Evolutionary conservation across 1,139 yeast species (phyloP).

Genomic region (Kodamaea sp.): DNA sequence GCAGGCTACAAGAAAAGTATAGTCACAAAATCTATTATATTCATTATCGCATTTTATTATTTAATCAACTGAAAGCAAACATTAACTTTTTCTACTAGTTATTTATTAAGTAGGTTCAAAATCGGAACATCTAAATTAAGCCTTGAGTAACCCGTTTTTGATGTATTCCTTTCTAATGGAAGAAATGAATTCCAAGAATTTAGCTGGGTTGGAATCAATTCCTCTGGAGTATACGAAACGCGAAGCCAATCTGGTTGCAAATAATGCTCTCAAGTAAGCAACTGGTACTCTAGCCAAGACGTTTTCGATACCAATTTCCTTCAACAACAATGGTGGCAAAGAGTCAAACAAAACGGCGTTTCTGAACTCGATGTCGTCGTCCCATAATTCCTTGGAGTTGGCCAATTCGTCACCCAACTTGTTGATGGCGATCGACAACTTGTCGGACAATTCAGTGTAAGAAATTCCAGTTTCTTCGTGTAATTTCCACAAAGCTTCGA

Average conservation of each 20-base stretch:
- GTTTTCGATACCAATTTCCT: slow-evolving; percentile 72
- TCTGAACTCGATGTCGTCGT: slow-evolving; percentile 74
- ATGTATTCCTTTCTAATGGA: slow-evolving; percentile 43
- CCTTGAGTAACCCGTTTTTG: slow-evolving; percentile 28
- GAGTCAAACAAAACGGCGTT: slow-evolving; percentile 75
- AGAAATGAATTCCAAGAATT: slow-evolving; percentile 72
- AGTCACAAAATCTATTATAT: neutral
- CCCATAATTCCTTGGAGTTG: slow-evolving; percentile 81
- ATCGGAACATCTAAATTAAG: too few relatives aligned
- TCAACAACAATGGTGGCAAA: slow-evolving; percentile 72
- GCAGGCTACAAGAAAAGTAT: too few relatives aligned
- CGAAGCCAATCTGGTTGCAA: slow-evolving; percentile 89
- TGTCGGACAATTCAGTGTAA: slow-evolving; percentile 80
- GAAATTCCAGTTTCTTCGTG: slow-evolving; percentile 67
- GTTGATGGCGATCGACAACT: slow-evolving; percentile 82
- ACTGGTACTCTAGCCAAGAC: slow-evolving; percentile 82
- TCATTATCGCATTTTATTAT: neutral
- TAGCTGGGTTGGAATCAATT: slow-evolving; percentile 78
- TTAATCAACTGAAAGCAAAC: slow-evolving; percentile 3
- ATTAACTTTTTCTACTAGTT: slow-evolving; percentile 5
- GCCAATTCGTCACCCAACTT: slow-evolving; percentile 88
- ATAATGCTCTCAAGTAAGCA: slow-evolving; percentile 82
- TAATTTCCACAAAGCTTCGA: slow-evolving; percentile 83
- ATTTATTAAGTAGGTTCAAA: too few relatives aligned
- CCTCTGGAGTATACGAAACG: slow-evolving; percentile 88